Evolutionary conservation across 768 basidiomycete genomes (phyloP).

Genomic region (Saitozyma podzolica): DNA sequence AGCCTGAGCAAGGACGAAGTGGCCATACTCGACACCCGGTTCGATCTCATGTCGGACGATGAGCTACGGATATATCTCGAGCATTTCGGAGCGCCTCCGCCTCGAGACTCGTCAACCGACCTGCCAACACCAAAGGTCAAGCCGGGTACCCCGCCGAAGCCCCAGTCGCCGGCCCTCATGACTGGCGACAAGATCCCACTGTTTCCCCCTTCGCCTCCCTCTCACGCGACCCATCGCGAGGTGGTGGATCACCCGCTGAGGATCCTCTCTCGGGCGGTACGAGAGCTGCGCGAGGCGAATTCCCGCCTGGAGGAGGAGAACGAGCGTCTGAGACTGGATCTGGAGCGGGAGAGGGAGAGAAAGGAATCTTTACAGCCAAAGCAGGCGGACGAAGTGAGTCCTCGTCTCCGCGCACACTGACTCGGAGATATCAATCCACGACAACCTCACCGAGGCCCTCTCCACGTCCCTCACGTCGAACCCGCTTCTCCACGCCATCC

Average conservation of each 20-base stretch:
- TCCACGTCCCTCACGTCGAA: conserved; percentile 37
- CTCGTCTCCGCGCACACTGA: neutral
- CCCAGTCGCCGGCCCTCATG: neutral
- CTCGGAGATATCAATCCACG: conserved; percentile 34
- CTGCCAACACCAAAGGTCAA: neutral
- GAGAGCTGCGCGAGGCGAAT: conserved; percentile 31
- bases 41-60: conserved; percentile 34
- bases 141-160: neutral
- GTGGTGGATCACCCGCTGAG: conserved; percentile 36
- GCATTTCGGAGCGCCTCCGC: neutral
- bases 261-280: conserved; percentile 29
- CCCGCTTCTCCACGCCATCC: conserved; percentile 12
- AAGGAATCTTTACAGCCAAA: neutral
- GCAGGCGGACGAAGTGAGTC: conserved; percentile 21
- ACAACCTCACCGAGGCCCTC: conserved; percentile 46
- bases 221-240: neutral
- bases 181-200: conserved; percentile 13
- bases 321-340: conserved; percentile 15
- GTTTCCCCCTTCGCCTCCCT: conserved; percentile 41
- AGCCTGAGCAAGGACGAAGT: conserved; percentile 32
- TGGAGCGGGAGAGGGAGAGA: conserved; percentile 3
- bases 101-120: neutral
- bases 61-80: conserved; percentile 19
- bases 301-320: conserved; percentile 36
- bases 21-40: conserved; percentile 26